Evolutionary conservation across 257 asterid genomes (phyloP).

Genomic region (Solanum raphanifolium): DNA sequence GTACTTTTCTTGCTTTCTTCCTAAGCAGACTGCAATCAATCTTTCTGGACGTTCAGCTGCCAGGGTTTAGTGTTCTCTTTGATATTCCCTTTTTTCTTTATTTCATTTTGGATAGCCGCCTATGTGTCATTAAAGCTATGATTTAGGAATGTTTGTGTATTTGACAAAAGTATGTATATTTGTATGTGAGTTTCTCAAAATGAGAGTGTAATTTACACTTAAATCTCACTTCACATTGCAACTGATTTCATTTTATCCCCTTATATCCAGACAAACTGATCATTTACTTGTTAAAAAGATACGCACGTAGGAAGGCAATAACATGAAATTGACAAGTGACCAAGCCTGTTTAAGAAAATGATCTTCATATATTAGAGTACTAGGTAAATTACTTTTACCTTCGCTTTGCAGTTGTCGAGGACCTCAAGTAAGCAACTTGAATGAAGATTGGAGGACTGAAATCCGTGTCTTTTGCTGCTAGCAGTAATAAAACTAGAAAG

Average conservation of each 20-base stretch:
- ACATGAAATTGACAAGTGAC: neutral
- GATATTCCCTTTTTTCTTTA: neutral
- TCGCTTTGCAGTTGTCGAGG: neutral
- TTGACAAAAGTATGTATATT: neutral
- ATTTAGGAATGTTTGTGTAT: neutral
- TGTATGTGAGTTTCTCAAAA: neutral
- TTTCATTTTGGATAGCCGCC: neutral
- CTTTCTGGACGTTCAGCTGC: neutral
- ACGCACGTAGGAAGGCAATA: neutral
- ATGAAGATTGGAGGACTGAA: neutral
- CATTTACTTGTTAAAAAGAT: neutral
- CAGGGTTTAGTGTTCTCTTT: neutral
- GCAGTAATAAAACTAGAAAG: neutral
- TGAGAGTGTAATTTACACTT: neutral
- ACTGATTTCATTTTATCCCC: neutral
- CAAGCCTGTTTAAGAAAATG: neutral
- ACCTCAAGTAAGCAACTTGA: neutral
- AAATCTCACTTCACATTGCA: neutral
- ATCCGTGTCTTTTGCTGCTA: neutral
- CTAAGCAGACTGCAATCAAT: neutral
- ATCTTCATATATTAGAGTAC: neutral
- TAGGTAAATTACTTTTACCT: neutral
- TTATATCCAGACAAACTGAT: neutral
- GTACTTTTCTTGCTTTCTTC: neutral
- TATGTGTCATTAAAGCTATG: neutral